Evolutionary conservation across 306 rosid species (phyloP), one percentile per base, ranked within the genome.

Genomic region (Canavalia ensiformis): DNA sequence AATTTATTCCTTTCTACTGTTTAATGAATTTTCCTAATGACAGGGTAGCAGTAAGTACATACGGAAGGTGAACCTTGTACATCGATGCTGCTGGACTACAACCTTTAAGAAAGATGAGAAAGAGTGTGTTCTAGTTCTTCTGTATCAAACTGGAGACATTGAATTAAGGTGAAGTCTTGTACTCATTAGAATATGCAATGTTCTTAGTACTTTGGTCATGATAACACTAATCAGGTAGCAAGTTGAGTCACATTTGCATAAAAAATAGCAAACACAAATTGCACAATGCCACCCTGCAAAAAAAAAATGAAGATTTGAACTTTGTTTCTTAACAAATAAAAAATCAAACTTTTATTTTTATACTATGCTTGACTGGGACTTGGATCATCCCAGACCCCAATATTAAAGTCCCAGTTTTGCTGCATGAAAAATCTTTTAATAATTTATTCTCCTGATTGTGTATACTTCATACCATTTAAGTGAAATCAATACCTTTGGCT

Each of bases 71-170:
- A 69, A 78, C 77, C 95, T 94, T 82, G 80, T 50, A 70, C 85
- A 91, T 7, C 88, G 62, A 66, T 94, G 95, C 81, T 86, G 91
- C 86, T 94, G 97, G 98, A 90, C 97, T 56, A 76, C 91, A 58
- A 84, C 73, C 58, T 81, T 92, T 13, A 88, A 84, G 88, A 91
- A 90, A 89, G 84, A 88, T 62, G 94, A 86, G 80, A 89, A 87
- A 77, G 90, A 90, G 51, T 76, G 79, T 83, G 88, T 88, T 28
- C 77, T 92, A 73, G 82, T 83, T 81, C 82, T 91, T 67, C 88
- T 94, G 47, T 91, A 91, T 87, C 94, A 82, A 72, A 89, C 88
- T 72, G 95, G 98, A 78, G 89, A 64, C 82, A 87, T 94, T 81
- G 97, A 94, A 84, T 83, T 91, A 86, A 94, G 98, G 98, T 92